These are phyloP conservation scores for Pseudozyma sp. DNA, from an alignment of 1,284 basidiomycete genomes.

Conservation along the genomic window DNA sequence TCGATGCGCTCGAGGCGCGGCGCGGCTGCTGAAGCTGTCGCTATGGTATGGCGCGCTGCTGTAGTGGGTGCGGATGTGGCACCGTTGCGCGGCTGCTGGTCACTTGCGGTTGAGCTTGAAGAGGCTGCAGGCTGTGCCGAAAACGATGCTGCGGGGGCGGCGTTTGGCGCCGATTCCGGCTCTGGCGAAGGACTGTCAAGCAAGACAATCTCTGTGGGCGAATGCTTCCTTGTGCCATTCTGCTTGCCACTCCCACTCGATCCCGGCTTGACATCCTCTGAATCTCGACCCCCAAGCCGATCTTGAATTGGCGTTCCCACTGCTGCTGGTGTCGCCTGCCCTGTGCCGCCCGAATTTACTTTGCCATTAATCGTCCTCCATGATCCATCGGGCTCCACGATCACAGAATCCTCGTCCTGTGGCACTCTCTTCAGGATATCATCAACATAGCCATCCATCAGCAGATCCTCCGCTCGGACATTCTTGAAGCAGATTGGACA, in stretches of 20 bases:
- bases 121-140: not conserved
- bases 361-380: conserved; percentile 94
- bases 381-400: conserved; percentile 91
- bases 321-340: conserved; percentile 19
- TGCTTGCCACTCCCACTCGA: not conserved
- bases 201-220: conserved; percentile 32
- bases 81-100: conserved; percentile 11
- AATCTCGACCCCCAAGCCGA: not conserved
- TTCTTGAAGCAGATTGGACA: conserved; percentile 93
- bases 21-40: conserved; percentile 1
- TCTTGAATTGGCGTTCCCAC: conserved; percentile 19
- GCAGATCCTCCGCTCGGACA: conserved; percentile 82
- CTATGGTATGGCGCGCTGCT: not conserved
- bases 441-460: conserved; percentile 86
- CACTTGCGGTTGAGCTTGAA: not conserved
- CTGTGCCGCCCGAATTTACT: conserved; percentile 69
- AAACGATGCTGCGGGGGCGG: conserved; percentile 2
- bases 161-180: conserved; percentile 1
- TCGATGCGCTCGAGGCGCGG: conserved; percentile 34
- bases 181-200: conserved; percentile 45
- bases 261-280: conserved; percentile 29
- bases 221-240: conserved; percentile 12
- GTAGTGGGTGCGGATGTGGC: not conserved
- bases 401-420: conserved; percentile 86
- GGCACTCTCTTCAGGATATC: conserved; percentile 82